Evolutionary conservation across 1,139 yeast species (phyloP).

Genomic region (Kluyveromyces marxianus): DNA sequence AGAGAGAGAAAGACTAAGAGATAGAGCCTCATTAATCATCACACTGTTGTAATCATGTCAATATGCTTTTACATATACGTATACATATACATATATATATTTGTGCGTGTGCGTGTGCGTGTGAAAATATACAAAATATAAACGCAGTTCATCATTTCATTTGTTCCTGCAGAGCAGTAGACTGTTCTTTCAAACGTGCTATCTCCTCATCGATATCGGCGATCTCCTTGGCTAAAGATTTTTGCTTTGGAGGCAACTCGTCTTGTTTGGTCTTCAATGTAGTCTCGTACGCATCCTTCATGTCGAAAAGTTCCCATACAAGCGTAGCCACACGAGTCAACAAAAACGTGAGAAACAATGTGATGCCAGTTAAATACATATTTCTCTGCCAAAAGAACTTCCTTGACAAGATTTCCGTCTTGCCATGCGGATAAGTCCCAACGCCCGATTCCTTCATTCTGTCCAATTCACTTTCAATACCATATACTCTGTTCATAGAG

Average conservation of each 20-base stretch:
- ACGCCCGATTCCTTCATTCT: slow-evolving; percentile 27
- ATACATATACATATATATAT: neutral
- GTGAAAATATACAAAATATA: too few species aligned
- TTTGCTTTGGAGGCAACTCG: slow-evolving; percentile 31
- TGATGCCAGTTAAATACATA: slow-evolving; percentile 93
- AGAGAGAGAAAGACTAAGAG: neutral
- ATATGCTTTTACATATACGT: neutral
- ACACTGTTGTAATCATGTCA: neutral
- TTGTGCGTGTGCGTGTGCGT: neutral
- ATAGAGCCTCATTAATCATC: too few species aligned
- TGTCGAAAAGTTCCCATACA: slow-evolving; percentile 66
- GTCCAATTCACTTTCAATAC: slow-evolving; percentile 52
- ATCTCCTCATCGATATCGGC: slow-evolving; percentile 57
- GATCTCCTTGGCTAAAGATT: slow-evolving; percentile 47
- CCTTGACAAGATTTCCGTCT: slow-evolving; percentile 41
- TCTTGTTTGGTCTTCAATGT: slow-evolving; percentile 24
- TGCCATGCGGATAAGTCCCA: slow-evolving; percentile 17
- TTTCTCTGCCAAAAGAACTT: slow-evolving; percentile 94
- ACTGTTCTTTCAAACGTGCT: slow-evolving; percentile 62
- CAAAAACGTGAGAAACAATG: slow-evolving; percentile 80
- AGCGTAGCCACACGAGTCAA: slow-evolving; percentile 80
- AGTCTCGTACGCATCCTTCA: slow-evolving; percentile 42
- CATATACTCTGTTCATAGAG: slow-evolving; percentile 74
- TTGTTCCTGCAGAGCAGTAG: slow-evolving; percentile 56
- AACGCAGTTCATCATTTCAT: slow-evolving; percentile 7